Base-by-base conservation (phyloP, 164 flowering plant species). In the Magnolia sinica region DNA sequence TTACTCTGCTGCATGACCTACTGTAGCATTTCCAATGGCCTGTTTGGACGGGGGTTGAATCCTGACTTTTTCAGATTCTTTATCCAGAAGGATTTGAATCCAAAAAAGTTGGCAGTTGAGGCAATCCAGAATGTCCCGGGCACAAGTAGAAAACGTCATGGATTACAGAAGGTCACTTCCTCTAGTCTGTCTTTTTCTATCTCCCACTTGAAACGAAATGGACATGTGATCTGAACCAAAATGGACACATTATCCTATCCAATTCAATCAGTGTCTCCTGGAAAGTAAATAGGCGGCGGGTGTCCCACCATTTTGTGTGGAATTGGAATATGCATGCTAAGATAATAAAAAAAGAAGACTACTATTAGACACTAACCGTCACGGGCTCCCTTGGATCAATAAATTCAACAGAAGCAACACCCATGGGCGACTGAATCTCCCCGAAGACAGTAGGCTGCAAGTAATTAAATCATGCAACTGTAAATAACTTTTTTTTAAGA, bases 311-410 rank as follows among this genome's bases (percentile, higher is more conserved):
- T 37, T 37, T 37, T 37, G 45, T 27, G 45, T 2, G 8, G 61
- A 55, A 55, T 16, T 10, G 8, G 18, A 10, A 55, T 4, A 55
- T 55, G 18, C 13, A 55, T 2, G 8, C 18, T 55, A 55, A 55
- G 61, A 55, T 55, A 55, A 16, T 1, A 55, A 55, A 16, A 8
- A 55, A 8, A 16, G 18, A 55, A 55, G 18, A 37, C 7, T 55
- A 55, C 14, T 13, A 69, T 14, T 24, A 5, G 50, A 58, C 24
- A 87, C 96, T 87, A 66, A 96, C 99, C 89, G 79, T 83, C 24
- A 96, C 86, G 79, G 98, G 99, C 82, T 96, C 95, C 76, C 98
- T 86, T 72, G 99, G 97, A 83, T 96, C 98, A 83, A 96, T 81
- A 81, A 96, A 92, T 81, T 96, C 99, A 81, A 96, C 99, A 37